Evolutionary conservation across 2,329 filamentous ascomycete species (phyloP).

Genomic region (Trichophyton benhamiae): DNA sequence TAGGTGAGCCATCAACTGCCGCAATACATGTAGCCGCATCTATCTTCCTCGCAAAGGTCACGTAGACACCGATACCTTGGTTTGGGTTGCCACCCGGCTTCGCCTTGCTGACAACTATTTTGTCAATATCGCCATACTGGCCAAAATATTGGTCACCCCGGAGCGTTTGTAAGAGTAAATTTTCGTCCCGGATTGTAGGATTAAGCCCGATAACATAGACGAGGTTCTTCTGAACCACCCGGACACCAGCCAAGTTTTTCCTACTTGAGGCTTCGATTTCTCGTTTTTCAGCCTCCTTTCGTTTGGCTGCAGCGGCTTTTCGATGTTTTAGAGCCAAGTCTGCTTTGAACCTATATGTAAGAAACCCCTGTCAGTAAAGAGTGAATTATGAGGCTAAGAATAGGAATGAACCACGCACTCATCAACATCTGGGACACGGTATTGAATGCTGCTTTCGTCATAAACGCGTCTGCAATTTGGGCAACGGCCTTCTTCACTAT

Average conservation of each 20-base stretch:
- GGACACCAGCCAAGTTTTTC: constrained; percentile 88
- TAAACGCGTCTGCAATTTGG: constrained; percentile 94
- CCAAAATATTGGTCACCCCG: constrained; percentile 90
- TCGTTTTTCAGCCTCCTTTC: constrained; percentile 91
- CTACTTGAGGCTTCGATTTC: constrained; percentile 92
- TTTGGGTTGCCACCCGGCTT: constrained; percentile 60
- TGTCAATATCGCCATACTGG: constrained; percentile 95
- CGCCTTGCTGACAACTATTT: constrained; percentile 95
- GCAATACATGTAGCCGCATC: constrained; percentile 84
- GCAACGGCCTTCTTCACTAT: constrained; percentile 83
- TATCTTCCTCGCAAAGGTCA: constrained; percentile 88
- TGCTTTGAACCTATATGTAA: constrained; percentile 35
- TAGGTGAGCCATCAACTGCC: constrained; percentile 82
- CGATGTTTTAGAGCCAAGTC: constrained; percentile 58
- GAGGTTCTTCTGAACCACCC: constrained; percentile 95
- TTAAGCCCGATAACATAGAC: constrained; percentile 95
- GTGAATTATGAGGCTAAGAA: neutral
- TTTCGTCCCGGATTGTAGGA: constrained; percentile 83
- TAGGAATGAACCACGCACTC: constrained; percentile 52
- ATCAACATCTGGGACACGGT: constrained; percentile 87
- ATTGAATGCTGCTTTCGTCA: constrained; percentile 93
- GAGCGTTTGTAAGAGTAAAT: constrained; percentile 69
- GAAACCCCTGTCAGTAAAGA: neutral
- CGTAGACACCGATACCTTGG: constrained; percentile 89
- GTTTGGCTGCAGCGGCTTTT: constrained; percentile 77